Percentiles rank a stretch among this genome's conserved stretches.
Evolutionary conservation across 768 basidiomycete species (phyloP).

Genomic region (Ramaria sp.): DNA sequence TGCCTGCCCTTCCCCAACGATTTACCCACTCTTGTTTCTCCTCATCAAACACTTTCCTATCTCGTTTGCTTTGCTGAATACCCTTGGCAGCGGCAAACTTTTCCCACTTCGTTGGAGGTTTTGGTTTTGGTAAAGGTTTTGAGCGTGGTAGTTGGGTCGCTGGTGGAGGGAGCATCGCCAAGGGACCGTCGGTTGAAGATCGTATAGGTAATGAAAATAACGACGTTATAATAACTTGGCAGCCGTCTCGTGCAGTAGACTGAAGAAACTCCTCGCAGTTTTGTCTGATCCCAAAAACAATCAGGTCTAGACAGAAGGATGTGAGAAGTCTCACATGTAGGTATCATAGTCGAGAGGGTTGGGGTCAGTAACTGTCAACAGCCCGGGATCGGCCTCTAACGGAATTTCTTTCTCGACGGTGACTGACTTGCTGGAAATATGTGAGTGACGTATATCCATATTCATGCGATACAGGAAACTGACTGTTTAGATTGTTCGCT

Average conservation of each 20-base stretch:
- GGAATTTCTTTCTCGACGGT: constrained; percentile 71
- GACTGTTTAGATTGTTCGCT: constrained; percentile 8
- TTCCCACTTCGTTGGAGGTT: constrained; percentile 91
- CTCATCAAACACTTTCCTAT: constrained; percentile 38
- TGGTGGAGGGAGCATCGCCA: constrained; percentile 72
- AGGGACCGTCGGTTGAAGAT: constrained; percentile 68
- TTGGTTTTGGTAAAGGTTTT: constrained; percentile 88
- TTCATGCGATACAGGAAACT: background rate
- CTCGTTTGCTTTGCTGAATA: constrained; percentile 68
- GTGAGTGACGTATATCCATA: background rate
- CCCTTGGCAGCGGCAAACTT: constrained; percentile 90
- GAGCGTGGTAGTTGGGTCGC: constrained; percentile 74
- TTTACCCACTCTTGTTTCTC: constrained; percentile 88
- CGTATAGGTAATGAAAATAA: constrained; percentile 78
- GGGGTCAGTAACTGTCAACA: constrained; percentile 77
- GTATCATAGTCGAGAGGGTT: constrained; percentile 78
- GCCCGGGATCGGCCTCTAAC: constrained; percentile 71
- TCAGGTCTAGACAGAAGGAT: background rate
- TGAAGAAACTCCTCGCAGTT: constrained; percentile 76
- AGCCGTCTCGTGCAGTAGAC: constrained; percentile 68
- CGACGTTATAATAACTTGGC: constrained; percentile 67
- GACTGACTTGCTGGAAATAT: constrained; percentile 44
- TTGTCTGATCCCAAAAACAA: constrained; percentile 31
- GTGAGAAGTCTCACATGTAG: constrained; percentile 51
- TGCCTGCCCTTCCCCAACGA: background rate